A percentile compares a stretch with the other conserved stretches of the same genome.
These are phyloP conservation scores for Xylaria polymorpha DNA, from an alignment of 2,329 filamentous ascomycete genomes.

Conservation along the genomic window DNA sequence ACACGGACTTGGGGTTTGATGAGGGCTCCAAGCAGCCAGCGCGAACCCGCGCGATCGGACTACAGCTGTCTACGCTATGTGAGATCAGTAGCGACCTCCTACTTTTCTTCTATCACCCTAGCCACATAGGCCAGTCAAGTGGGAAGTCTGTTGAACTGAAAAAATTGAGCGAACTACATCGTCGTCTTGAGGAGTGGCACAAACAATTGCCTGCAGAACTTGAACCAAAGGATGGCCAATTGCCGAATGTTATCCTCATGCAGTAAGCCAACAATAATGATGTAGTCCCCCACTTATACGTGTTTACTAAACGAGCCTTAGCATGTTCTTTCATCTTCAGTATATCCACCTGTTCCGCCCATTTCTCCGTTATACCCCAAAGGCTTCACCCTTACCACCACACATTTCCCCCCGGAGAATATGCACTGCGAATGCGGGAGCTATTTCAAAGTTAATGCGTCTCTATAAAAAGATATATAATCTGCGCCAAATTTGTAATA, in stretches of 20 bases:
- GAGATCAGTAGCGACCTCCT: conserved; percentile 95
- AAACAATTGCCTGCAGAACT: conserved; percentile 85
- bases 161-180: conserved; percentile 91
- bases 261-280: conserved; percentile 73
- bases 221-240: conserved; percentile 86
- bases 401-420: conserved; percentile 92
- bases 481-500: conserved; percentile 92
- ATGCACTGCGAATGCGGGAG: conserved; percentile 88
- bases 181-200: conserved; percentile 89
- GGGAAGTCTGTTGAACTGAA: conserved; percentile 88
- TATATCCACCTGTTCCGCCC: conserved; percentile 97
- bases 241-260: conserved; percentile 81
- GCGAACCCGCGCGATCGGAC: conserved; percentile 81
- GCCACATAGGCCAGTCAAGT: conserved; percentile 68
- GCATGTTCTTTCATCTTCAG: conserved; percentile 97
- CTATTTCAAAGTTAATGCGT: conserved; percentile 93
- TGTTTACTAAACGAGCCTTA: conserved; percentile 53
- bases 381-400: conserved; percentile 82
- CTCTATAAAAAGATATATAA: conserved; percentile 94
- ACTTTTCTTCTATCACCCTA: conserved; percentile 90
- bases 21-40: conserved; percentile 81
- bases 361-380: conserved; percentile 88
- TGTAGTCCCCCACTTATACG: not conserved
- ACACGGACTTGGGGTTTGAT: conserved; percentile 84
- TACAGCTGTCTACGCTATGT: conserved; percentile 85